These are phyloP conservation scores for Gossypium trilobum DNA, from an alignment of 441 rosid genomes.

Conservation along the genomic window DNA sequence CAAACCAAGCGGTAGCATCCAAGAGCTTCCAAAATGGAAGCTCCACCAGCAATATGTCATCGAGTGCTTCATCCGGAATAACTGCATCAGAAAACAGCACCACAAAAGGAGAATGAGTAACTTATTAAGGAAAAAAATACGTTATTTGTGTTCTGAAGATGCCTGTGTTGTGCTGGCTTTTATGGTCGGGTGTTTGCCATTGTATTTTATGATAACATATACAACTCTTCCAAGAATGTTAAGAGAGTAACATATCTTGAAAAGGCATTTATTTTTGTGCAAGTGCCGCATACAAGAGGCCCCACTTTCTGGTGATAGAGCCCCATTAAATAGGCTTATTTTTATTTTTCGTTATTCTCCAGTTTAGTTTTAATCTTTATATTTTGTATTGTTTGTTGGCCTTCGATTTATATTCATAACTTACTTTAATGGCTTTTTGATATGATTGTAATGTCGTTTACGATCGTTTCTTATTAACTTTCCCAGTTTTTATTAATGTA, in stretches of 20 bases:
- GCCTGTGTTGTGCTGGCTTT: slow-evolving; percentile 10
- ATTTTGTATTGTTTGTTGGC: slow-evolving; percentile 9
- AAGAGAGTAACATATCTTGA: slow-evolving; percentile 8
- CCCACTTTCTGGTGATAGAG: slow-evolving; percentile 15
- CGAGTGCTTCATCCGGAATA: slow-evolving; percentile 39
- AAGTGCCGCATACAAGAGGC: slow-evolving; percentile 35
- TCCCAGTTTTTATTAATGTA: background rate
- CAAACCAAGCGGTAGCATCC: slow-evolving; percentile 27
- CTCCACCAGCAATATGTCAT: slow-evolving; percentile 25
- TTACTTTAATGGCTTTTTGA: background rate
- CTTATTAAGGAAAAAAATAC: background rate
- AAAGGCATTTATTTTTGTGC: slow-evolving; percentile 43
- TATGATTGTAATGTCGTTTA: slow-evolving; percentile 4
- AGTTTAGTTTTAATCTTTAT: slow-evolving; percentile 16
- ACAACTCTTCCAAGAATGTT: slow-evolving; percentile 1
- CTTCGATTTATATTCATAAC: slow-evolving; percentile 6
- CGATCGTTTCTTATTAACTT: background rate
- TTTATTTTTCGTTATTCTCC: slow-evolving; percentile 17
- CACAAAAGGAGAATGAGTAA: slow-evolving; percentile 28
- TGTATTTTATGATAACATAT: background rate
- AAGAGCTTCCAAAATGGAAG: slow-evolving; percentile 34
- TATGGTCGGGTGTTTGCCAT: background rate
- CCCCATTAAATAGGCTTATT: slow-evolving; percentile 24
- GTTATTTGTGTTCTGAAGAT: slow-evolving; percentile 9
- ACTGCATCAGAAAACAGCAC: slow-evolving; percentile 30